Evolutionary conservation across 139 green algal species (phyloP).

Genomic region (Chlamydomonas eustigma): DNA sequence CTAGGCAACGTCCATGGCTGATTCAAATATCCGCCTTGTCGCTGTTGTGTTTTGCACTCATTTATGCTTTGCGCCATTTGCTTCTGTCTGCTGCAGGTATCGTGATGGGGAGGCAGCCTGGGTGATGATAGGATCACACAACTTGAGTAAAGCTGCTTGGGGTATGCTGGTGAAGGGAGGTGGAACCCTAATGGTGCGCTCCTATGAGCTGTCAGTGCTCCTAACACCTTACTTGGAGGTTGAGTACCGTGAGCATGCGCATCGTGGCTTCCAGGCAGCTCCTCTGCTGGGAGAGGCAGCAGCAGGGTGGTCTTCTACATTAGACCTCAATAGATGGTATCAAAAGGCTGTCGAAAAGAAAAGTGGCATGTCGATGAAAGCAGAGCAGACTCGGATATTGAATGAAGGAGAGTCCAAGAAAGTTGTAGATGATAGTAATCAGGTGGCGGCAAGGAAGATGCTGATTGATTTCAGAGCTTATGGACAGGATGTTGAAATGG

Average conservation of each 20-base stretch:
- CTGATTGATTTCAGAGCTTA: no score
- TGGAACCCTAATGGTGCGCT: not conserved
- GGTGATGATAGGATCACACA: not conserved
- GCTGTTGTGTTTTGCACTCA: no score
- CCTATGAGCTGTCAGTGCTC: conserved; percentile 8
- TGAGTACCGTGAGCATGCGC: not conserved
- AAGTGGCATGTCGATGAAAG: not conserved
- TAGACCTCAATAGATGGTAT: not conserved
- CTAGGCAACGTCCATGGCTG: no score
- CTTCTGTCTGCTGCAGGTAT: not conserved
- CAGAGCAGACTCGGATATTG: not conserved
- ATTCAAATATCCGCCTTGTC: no score
- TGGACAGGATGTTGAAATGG: not conserved
- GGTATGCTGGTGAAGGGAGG: not conserved
- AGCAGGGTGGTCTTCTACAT: not conserved
- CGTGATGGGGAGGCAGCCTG: not conserved
- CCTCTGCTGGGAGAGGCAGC: not conserved
- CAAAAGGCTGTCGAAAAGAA: not conserved
- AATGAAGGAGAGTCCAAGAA: not conserved
- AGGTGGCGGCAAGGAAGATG: not conserved
- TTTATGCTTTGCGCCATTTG: no score
- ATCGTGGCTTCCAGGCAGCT: not conserved
- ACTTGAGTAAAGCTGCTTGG: conserved; percentile 5
- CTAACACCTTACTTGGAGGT: not conserved
- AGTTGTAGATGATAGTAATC: not conserved